Evolutionary conservation across 441 rosid species (phyloP), one percentile per base, ranked within the genome.

Genomic region (Sinapis alba): DNA sequence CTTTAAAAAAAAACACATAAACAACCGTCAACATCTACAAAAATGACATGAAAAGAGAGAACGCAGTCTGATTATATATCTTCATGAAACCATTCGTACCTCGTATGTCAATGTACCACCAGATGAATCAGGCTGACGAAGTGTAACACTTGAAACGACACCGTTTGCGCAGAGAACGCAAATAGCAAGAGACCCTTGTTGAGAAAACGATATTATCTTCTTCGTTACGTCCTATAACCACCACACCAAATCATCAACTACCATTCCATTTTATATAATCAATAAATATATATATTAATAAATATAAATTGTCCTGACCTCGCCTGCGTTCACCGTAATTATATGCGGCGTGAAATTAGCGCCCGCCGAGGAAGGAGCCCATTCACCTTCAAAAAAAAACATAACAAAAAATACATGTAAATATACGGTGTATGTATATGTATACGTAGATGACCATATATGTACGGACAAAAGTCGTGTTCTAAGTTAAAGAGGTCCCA

Each of bases 81-180:
- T 57, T 57, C 30, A 23, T 57, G 45, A 73, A 36, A 43, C 0
- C 71, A 41, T 61, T 41, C 16, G 47, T 50, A 86, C 93, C 89
- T 88, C 93, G 8, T 88, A 87, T 7, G 93, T 88, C 81, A 88
- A 76, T 65, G 93, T 88, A 69, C 93, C 93, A 0, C 93, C 93
- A 1, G 86, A 88, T 19, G 93, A 86, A 75, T 88, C 87, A 51
- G 93, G 89, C 51, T 86, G 93, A 11, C 88, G 87, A 69, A 88
- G 86, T 6, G 93, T 88, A 41, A 88, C 93, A 56, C 89, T 88
- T 0, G 93, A 88, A 72, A 88, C 84, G 75, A 83, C 83, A 9
- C 93, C 93, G 51, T 85, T 88, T 4, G 90, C 93, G 11, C 89
- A 85, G 30, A 88, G 85, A 69, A 88, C 80, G 66, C 93, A 88